Evolutionary conservation across 2,329 filamentous ascomycete species (phyloP).

Genomic region (Aureobasidium sp.): DNA sequence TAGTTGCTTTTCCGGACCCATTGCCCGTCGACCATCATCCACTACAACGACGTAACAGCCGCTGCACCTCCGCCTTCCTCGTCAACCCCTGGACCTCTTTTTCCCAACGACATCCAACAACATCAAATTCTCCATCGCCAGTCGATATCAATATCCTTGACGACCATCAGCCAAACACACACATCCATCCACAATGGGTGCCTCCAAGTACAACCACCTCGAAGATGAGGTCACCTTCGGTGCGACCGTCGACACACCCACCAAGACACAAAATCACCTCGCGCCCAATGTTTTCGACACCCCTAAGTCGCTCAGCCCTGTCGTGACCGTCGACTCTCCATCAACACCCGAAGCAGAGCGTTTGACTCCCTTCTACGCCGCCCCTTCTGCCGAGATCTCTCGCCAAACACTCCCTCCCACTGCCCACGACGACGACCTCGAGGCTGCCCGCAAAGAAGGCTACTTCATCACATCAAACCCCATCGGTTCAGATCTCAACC

Average conservation of each 20-base stretch:
- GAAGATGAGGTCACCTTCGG: conserved; percentile 31
- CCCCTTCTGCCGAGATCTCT: conserved; percentile 14
- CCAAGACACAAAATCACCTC: conserved; percentile 19
- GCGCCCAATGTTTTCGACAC: conserved; percentile 23
- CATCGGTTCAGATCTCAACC: conserved; percentile 31
- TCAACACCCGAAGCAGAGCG: conserved; percentile 32
- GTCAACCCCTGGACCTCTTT: not conserved
- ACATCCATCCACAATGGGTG: conserved; percentile 3
- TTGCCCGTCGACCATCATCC: not conserved
- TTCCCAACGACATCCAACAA: not conserved
- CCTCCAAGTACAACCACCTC: conserved; percentile 9
- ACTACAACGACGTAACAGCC: not conserved
- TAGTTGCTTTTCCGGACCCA: not conserved
- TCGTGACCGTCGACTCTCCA: conserved; percentile 23
- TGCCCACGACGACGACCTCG: conserved; percentile 33
- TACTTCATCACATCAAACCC: conserved; percentile 28
- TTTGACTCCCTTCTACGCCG: conserved; percentile 35
- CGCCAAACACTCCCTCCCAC: conserved; percentile 14
- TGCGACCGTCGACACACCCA: conserved; percentile 23
- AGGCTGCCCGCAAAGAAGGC: conserved; percentile 21
- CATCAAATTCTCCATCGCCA: not conserved
- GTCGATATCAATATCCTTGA: conserved; percentile 4
- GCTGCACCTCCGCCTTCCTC: not conserved
- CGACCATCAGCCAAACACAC: not conserved
- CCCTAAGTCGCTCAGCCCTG: conserved; percentile 25